phyloP scores from a whole-genome alignment of 495 filamentous ascomycete species.

The Xylaria grammica region DNA sequence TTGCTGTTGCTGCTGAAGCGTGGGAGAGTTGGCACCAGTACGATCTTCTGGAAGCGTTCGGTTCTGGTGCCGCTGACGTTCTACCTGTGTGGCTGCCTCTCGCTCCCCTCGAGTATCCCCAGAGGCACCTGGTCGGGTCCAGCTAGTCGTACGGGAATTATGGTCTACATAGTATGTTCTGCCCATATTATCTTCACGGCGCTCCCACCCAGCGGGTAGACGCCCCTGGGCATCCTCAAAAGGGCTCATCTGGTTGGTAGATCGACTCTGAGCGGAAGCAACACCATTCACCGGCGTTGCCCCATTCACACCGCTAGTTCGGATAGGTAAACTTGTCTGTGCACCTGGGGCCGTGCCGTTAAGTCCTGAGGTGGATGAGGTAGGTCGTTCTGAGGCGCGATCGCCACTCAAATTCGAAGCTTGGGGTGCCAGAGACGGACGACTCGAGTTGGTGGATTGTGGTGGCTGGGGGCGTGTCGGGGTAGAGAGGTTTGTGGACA shows the following conservation, averaged over 20 bases:
- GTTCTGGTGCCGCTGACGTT: conserved; percentile 91
- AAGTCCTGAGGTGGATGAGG: conserved; percentile 51
- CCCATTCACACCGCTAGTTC: conserved; percentile 46
- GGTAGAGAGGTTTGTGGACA: conserved; percentile 80
- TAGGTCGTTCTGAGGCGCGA: conserved; percentile 39
- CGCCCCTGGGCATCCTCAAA: conserved; percentile 95
- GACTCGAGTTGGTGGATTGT: conserved; percentile 43
- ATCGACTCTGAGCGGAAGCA: conserved; percentile 38
- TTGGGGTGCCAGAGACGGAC: conserved; percentile 49
- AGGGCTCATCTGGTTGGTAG: conserved; percentile 73
- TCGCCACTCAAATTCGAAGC: conserved; percentile 45
- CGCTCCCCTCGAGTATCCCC: conserved; percentile 77
- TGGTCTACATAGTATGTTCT: conserved; percentile 99
- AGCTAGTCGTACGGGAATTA: conserved; percentile 95
- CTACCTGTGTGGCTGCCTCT: conserved; percentile 86
- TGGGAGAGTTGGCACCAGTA: conserved; percentile 92
- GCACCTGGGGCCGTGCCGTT: conserved; percentile 41
- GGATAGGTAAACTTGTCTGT: conserved; percentile 41
- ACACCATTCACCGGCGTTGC: conserved; percentile 46
- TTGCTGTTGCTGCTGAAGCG: conserved; percentile 66
- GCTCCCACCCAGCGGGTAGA: conserved; percentile 92
- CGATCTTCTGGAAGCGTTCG: conserved; percentile 95
- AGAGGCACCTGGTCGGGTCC: conserved; percentile 85
- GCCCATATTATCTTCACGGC: conserved; percentile 92
- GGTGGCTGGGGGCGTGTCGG: conserved; percentile 41